Evolutionary conservation across 1,284 basidiomycete genomes (phyloP), one percentile per base, ranked within the genome.

Genomic region (Sanghuangporus sanghuang): DNA sequence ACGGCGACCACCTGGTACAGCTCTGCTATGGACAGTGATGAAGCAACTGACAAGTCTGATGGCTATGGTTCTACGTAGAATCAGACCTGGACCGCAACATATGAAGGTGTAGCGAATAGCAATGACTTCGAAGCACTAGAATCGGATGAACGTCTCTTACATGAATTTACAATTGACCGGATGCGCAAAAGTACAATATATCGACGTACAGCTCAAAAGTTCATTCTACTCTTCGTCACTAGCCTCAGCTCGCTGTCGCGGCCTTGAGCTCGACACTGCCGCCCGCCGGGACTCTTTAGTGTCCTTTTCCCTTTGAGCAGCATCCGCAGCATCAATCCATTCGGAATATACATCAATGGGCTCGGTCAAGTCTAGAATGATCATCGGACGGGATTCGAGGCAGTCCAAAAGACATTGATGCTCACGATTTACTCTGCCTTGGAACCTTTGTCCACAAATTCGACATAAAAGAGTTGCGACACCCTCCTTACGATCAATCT

Each of bases 291-390:
- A 46, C 60, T 44, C 57, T 21, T 35, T 56, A 40, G 27, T 61
- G 53, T 67, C 64, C 48, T 49, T n/a, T 42, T 48, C 59, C n/a
- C 56, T 52, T 71, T 92, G 89, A 27, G 92, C 92, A 21, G 90
- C 89, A 72, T 95, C 92, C 21, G 91, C 91, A 53, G 93, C 92
- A 74, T 95, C 93, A 68, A 95, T 93, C 93, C 93, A 95, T 71
- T 93, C 90, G 9, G 92, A 92, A 73, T 95, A 95, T 35, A 95
- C 91, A 73, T 95, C 93, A 66, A 95, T 88, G 5, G 93, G 85
- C 69, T 95, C 93, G 1, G 91, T 93, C 56, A 95, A 79, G 71
- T 94, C 92, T 89, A 63, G 53, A 58, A 14, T 27, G 69, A 65
- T 18, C 32, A 18, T 54, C 36, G 36, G 53, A n/a, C 6, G 32